Base-by-base conservation (phyloP, 2,329 filamentous ascomycete genomes). In the Dothidotthia symphoricarpi region DNA sequence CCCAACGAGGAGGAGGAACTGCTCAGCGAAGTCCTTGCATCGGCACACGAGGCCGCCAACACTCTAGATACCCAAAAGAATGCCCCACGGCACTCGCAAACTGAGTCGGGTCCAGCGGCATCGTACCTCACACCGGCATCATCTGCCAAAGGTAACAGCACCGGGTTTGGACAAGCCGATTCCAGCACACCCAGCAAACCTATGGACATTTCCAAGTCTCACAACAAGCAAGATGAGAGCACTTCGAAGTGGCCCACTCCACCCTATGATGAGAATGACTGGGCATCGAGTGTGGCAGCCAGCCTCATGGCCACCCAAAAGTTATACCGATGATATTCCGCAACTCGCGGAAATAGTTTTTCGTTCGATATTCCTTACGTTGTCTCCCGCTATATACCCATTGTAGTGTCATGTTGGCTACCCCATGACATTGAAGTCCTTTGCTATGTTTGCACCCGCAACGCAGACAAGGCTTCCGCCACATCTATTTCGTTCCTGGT, bases 1-100 rank as follows among this genome's bases (percentile, higher is more conserved):
- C 88, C 93, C 1, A 90, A 95, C 57, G 93, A 98, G 67, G 91
- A 97, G 61, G 93, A 98, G 43, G 93, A 98, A 69, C 77, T 98
- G 8, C 76, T 97, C 8, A 90, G 96, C 53, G 93, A 98, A 68
- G 89, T 83, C 14, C 74, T 96, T 28, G 78, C 82, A 32, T 88
- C 86, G 5, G 86, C 89, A 0, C 83, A 84, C 55, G 81, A 80
- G 45, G 87, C 83, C 6, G 85, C 86, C 59, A 84, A 81, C 61
- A 82, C 81, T 8, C 74, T 95, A 43, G 87, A 82, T 40, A 45
- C 49, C 30, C 63, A 52, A 77, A 61, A 77, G 70, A 60, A 69
- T 71, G 39, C 46, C 16, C 43, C 49, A 34, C 72, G 69, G 33
- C 69, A 72, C 30, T 67, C 70, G 2, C 82, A 86, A 51, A 81